These are phyloP conservation scores for Spathaspora jeffriesii DNA, from an alignment of 1,139 yeast genomes.

Conservation along the genomic window DNA sequence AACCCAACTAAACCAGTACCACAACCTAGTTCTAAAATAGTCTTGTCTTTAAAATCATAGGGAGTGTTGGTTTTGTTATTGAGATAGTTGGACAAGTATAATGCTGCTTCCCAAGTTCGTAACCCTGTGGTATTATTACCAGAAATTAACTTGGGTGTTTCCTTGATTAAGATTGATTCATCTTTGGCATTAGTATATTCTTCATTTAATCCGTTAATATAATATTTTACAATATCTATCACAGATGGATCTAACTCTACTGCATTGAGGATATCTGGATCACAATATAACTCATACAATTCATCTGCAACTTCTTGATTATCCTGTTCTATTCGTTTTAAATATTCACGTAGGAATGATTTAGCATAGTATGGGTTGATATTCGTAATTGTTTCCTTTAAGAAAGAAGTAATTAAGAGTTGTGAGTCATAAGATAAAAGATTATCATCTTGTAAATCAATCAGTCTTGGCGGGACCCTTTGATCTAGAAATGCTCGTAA, in stretches of 20 bases:
- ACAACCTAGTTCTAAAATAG: conserved; percentile 75
- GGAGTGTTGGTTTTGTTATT: conserved; percentile 11
- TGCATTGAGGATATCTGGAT: conserved; percentile 35
- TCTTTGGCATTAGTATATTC: conserved; percentile 12
- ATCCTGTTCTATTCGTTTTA: conserved; percentile 32
- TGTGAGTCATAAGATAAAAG: conserved; percentile 10
- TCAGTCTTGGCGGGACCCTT: conserved; percentile 12
- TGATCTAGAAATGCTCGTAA: conserved; percentile 11
- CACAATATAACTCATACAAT: conserved; percentile 52
- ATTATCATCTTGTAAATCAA: conserved; percentile 5
- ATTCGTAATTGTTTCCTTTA: conserved; percentile 17
- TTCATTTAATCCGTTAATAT: conserved; percentile 25
- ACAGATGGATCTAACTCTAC: conserved; percentile 43
- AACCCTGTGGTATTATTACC: conserved; percentile 85
- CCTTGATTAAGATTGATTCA: conserved; percentile 45
- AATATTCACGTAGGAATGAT: conserved; percentile 40
- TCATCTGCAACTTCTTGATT: conserved; percentile 37
- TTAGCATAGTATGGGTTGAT: conserved; percentile 54
- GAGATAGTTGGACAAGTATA: conserved; percentile 59
- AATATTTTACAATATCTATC: conserved; percentile 50
- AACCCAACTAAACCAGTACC: conserved; percentile 90
- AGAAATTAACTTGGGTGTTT: conserved; percentile 64
- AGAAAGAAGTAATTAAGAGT: conserved; percentile 12
- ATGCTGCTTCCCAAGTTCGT: conserved; percentile 94
- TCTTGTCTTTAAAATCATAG: conserved; percentile 16